These are phyloP conservation scores for Colletotrichum orchidophilum DNA, from an alignment of 2,329 filamentous ascomycete genomes.

Conservation along the genomic window DNA sequence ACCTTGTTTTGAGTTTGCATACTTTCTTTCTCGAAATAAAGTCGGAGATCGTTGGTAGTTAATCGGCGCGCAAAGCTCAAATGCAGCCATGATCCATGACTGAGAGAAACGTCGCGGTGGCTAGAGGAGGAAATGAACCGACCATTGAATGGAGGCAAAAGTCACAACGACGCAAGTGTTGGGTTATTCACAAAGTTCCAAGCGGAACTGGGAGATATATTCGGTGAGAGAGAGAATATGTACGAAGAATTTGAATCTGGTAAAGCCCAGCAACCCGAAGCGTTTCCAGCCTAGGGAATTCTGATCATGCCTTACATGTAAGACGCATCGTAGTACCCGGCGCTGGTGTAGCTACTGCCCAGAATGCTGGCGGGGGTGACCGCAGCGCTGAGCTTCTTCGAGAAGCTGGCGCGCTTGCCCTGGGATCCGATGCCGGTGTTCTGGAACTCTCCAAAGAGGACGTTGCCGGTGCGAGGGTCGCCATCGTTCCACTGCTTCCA, in stretches of 20 bases:
- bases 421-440: constrained; percentile 67
- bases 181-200: not conserved
- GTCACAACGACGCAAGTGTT: not conserved
- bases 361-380: constrained; percentile 45
- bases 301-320: constrained; percentile 37
- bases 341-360: constrained; percentile 38
- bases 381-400: constrained; percentile 45
- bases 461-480: constrained; percentile 58
- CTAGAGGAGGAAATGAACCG: too few species aligned
- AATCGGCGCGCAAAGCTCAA: not conserved
- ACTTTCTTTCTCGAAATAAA: not conserved
- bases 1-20: not conserved
- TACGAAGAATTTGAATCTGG: not conserved
- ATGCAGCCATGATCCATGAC: too few species aligned
- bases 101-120: not conserved
- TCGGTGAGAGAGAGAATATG: not conserved
- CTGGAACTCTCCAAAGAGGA: constrained; percentile 66
- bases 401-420: constrained; percentile 59
- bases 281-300: not conserved
- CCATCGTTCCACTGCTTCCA: constrained; percentile 65
- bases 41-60: not conserved
- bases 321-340: constrained; percentile 40
- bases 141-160: not conserved
- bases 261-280: not conserved
- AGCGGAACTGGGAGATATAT: not conserved